These are phyloP conservation scores for Fonsecaea nubica DNA, from an alignment of 2,329 filamentous ascomycete species.

Conservation along the genomic window DNA sequence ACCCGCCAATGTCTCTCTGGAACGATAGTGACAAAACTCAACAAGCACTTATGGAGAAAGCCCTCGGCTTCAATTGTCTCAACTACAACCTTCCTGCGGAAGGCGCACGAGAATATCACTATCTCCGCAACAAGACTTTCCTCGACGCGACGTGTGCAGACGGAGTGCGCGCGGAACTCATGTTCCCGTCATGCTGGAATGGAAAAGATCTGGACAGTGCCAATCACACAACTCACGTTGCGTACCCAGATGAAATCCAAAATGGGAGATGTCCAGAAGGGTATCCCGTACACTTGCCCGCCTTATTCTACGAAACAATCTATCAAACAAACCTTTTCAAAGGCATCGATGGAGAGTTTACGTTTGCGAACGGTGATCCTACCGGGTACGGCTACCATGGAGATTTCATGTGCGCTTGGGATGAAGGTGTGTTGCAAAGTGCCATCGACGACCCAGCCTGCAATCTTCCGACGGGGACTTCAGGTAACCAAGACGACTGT, in stretches of 20 bases:
- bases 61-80: constrained; percentile 93
- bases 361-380: constrained; percentile 65
- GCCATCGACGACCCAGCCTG: constrained; percentile 71
- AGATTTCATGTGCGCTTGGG: constrained; percentile 44
- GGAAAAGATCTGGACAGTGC: constrained; percentile 64
- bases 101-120: constrained; percentile 79
- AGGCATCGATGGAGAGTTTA: constrained; percentile 70
- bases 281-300: constrained; percentile 71
- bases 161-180: constrained; percentile 80
- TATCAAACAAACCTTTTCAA: constrained; percentile 74
- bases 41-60: constrained; percentile 74
- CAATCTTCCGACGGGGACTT: constrained; percentile 62
- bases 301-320: constrained; percentile 85
- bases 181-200: constrained; percentile 92
- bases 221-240: constrained; percentile 70
- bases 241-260: constrained; percentile 78
- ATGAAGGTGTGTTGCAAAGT: constrained; percentile 67
- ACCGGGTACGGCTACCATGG: constrained; percentile 62
- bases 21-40: constrained; percentile 69
- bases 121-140: constrained; percentile 77
- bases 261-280: constrained; percentile 75
- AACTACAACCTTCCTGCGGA: constrained; percentile 74
- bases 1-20: constrained; percentile 75
- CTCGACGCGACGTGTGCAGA: constrained; percentile 82
- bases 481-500: constrained; percentile 76